A percentile compares a stretch with the other conserved stretches of the same genome.
Evolutionary conservation across 805 yeast genomes (phyloP).

Genomic region (Pichia cabralensis): DNA sequence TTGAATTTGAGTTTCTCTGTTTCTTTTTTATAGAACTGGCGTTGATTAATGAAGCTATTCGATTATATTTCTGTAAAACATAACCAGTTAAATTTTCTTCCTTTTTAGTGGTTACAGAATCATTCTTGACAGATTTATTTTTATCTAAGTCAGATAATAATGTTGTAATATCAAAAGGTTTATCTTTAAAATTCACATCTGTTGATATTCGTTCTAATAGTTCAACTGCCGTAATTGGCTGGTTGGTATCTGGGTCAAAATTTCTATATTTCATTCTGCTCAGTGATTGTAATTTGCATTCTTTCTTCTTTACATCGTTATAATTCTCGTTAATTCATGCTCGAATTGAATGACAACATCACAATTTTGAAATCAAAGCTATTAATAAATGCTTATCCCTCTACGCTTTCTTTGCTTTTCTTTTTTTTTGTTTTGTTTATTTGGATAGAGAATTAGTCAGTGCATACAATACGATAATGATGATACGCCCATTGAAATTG

Average conservation of each 20-base stretch:
- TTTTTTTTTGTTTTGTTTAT: no score
- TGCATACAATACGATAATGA: background rate
- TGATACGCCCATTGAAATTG: no score
- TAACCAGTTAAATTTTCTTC: constrained; percentile 2
- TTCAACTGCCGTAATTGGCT: constrained; percentile 11
- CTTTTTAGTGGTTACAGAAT: background rate
- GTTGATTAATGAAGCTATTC: constrained; percentile 2
- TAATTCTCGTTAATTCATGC: no score
- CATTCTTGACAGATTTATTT: no score
- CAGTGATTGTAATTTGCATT: no score
- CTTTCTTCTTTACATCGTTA: background rate
- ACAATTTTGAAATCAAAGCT: no score
- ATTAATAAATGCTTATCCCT: no score
- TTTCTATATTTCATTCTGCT: constrained; percentile 11
- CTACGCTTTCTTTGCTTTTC: no score
- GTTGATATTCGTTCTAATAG: background rate
- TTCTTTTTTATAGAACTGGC: background rate
- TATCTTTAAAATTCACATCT: background rate
- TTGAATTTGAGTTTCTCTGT: background rate
- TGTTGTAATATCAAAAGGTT: constrained; percentile 1
- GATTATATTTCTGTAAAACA: constrained; percentile 1
- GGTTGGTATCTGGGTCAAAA: constrained; percentile 9
- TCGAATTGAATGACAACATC: no score
- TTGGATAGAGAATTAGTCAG: background rate
- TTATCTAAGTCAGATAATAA: no score